Percentiles rank a stretch among this genome's conserved stretches.
Evolutionary conservation across 441 rosid species (phyloP).

Genomic region (Erodium chrysanthum): DNA sequence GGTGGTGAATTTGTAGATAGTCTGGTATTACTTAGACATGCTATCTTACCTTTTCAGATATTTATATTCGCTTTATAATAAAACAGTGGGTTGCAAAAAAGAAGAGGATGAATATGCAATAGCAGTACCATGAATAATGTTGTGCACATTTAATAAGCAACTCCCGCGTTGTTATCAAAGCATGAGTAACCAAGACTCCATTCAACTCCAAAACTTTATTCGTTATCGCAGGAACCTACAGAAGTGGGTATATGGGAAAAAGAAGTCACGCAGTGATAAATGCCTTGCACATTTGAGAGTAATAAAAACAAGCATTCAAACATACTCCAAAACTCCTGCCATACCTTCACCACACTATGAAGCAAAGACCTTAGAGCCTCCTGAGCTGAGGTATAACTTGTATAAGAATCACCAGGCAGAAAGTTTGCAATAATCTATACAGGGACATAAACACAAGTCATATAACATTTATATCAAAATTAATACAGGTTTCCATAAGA

Average conservation of each 20-base stretch:
- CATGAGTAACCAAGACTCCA: constrained; percentile 87
- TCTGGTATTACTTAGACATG: background rate
- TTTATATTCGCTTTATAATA: background rate
- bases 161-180: constrained; percentile 74
- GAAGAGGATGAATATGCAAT: constrained; percentile 7
- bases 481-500: background rate
- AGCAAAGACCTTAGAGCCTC: constrained; percentile 80
- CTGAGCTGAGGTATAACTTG: constrained; percentile 86
- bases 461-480: constrained; percentile 12
- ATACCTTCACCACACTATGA: constrained; percentile 91
- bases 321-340: constrained; percentile 6
- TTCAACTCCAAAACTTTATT: constrained; percentile 88
- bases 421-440: constrained; percentile 66
- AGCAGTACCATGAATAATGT: constrained; percentile 82
- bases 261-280: constrained; percentile 11
- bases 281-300: background rate
- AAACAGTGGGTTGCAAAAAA: constrained; percentile 1
- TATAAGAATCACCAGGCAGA: constrained; percentile 75
- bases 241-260: constrained; percentile 13
- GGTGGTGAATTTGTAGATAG: too few species aligned
- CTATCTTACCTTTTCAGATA: background rate
- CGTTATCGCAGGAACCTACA: constrained; percentile 73
- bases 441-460: constrained; percentile 17
- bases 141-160: constrained; percentile 63
- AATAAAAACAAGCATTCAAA: too few species aligned